Conservation (phyloP, 2,329 filamentous ascomycete genomes). For the Penicillium fuscoglaucum region DNA sequence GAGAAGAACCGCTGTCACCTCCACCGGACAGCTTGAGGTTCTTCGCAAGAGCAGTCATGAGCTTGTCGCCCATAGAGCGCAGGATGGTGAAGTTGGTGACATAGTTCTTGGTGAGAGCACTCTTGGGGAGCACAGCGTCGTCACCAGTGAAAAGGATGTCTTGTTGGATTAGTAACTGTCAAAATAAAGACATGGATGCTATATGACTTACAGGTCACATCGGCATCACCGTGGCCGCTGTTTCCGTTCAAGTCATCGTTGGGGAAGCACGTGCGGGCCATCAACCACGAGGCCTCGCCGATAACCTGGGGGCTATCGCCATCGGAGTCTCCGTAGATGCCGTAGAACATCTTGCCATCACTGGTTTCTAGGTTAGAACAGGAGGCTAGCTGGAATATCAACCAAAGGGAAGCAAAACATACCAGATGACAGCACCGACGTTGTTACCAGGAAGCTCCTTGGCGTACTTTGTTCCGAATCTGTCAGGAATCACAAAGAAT, state of each 20-base stretch:
- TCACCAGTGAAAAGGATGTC: constrained; percentile 36
- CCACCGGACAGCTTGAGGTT: constrained; percentile 21
- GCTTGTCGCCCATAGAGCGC: constrained; percentile 30
- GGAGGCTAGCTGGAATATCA: no score
- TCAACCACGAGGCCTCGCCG: constrained; percentile 38
- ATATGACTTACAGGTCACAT: constrained; percentile 32
- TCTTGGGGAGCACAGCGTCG: constrained; percentile 27
- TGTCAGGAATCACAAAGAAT: constrained; percentile 34
- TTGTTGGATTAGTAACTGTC: constrained; percentile 3
- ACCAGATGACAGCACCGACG: constrained; percentile 35
- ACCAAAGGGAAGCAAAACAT: neutral
- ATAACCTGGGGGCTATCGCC: constrained; percentile 32
- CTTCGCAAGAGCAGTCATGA: constrained; percentile 24
- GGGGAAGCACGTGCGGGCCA: constrained; percentile 37
- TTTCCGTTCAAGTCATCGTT: constrained; percentile 30
- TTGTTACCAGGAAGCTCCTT: constrained; percentile 30
- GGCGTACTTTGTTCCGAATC: constrained; percentile 24
- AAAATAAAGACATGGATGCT: neutral
- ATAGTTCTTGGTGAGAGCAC: constrained; percentile 25
- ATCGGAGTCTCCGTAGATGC: constrained; percentile 35
- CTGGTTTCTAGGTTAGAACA: constrained; percentile 10
- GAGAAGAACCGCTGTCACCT: constrained; percentile 3
- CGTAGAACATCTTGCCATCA: constrained; percentile 36
- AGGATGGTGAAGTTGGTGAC: constrained; percentile 25
- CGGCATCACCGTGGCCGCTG: constrained; percentile 25